Evolutionary conservation across 495 filamentous ascomycete genomes (phyloP).

Genomic region (Podospora fimiseda): DNA sequence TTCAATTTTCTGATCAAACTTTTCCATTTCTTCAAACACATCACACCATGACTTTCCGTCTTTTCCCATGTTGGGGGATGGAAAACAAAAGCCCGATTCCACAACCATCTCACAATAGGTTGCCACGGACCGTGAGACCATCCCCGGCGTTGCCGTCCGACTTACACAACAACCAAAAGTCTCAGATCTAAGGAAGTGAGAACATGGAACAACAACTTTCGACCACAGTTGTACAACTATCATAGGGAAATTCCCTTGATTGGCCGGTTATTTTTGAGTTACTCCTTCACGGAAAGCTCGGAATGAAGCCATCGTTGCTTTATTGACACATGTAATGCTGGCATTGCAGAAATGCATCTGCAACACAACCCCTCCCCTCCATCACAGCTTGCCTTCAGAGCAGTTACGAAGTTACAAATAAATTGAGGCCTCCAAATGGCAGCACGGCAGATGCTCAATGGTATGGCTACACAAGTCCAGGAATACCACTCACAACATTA

Average conservation of each 20-base stretch:
- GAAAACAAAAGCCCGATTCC: too few relatives aligned
- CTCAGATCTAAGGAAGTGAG: too few relatives aligned
- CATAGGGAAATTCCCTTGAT: neutral
- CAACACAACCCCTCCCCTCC: neutral
- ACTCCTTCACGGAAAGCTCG: neutral
- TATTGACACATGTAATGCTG: neutral
- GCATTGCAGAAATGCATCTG: neutral
- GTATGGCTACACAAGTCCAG: too few relatives aligned
- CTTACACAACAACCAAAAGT: too few relatives aligned
- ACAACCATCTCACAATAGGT: too few relatives aligned
- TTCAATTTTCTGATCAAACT: neutral
- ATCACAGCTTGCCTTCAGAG: neutral
- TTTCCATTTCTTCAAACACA: neutral
- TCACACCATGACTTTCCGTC: neutral
- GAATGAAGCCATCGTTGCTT: neutral
- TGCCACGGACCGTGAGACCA: too few relatives aligned
- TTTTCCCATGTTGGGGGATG: neutral
- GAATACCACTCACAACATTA: too few relatives aligned
- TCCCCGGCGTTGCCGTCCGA: too few relatives aligned
- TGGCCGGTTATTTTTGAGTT: neutral
- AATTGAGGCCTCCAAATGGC: neutral
- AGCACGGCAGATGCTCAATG: neutral
- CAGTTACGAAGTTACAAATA: neutral
- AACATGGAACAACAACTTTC: neutral
- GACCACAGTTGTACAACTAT: neutral